Base-by-base conservation (phyloP, 1,139 yeast species). In the Saccharomyces pastorianus region DNA sequence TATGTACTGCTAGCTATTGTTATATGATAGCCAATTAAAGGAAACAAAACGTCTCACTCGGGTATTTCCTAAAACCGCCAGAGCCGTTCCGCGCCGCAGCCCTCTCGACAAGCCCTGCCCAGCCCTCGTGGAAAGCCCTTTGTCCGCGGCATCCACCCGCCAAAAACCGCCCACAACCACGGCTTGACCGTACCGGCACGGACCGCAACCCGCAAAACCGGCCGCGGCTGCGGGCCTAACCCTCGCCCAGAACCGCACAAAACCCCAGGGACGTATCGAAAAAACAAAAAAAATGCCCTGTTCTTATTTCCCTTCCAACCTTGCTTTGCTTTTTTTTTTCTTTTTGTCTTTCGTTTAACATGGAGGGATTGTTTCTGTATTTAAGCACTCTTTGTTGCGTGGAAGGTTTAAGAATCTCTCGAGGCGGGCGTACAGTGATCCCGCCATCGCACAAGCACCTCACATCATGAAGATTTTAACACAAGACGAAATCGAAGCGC, bases 401-500 rank as follows among this genome's bases (percentile, higher is more conserved):
- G 23, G n/a, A n/a, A n/a, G n/a, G n/a, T n/a, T n/a, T n/a, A n/a
- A n/a, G n/a, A n/a, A n/a, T n/a, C n/a, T n/a, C n/a, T n/a, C n/a
- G n/a, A n/a, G n/a, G n/a, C n/a, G n/a, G n/a, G n/a, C n/a, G n/a
- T n/a, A n/a, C n/a, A n/a, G n/a, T n/a, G n/a, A n/a, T n/a, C n/a
- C n/a, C n/a, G n/a, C n/a, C n/a, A n/a, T n/a, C n/a, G 20, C 20
- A 17, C 20, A 17, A 17, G 2, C 20, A 47, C 17, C 17, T 14
- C 17, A 41, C 32, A 51, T 9, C 44, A 87, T 87, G 95, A 87
- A 86, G 77, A 67, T 86, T 58, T 75, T 85, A 47, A 72, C 85
- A 25, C 75, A 79, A 57, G 86, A 83, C 68, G 93, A 87, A 72
- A 76, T 81, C 56, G 74, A 76, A 53, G 88, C 82, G 6, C 91